Conservation (phyloP, 1,284 basidiomycete species). For the Irpex lacteus region DNA sequence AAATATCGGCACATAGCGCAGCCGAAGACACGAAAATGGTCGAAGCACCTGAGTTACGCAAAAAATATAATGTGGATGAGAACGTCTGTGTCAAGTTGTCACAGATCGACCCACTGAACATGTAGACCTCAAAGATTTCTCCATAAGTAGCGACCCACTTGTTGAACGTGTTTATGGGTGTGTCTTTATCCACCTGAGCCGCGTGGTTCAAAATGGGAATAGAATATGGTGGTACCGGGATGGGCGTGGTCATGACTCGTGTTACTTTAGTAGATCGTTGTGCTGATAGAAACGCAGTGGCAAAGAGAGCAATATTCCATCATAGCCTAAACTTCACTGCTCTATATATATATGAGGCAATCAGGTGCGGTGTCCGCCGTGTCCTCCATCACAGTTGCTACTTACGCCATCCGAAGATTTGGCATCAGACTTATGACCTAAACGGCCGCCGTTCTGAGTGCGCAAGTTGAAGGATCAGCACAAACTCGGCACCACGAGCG, state of each 20-base stretch:
- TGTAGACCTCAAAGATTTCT: not conserved
- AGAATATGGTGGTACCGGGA: not conserved
- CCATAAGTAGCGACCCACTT: not conserved
- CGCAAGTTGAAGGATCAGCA: too few relatives aligned
- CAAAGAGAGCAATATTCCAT: too few relatives aligned
- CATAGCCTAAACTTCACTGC: too few relatives aligned
- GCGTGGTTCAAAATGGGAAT: not conserved
- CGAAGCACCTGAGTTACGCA: not conserved
- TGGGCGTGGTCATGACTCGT: not conserved
- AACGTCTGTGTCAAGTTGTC: not conserved
- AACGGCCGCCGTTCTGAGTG: too few relatives aligned
- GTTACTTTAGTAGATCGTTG: too few relatives aligned
- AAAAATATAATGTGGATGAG: not conserved
- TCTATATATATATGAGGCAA: too few relatives aligned
- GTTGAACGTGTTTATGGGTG: not conserved
- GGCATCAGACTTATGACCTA: too few relatives aligned
- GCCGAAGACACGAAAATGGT: not conserved
- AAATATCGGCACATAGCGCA: slow-evolving; percentile 29
- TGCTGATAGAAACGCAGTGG: too few relatives aligned
- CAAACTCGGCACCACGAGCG: too few relatives aligned
- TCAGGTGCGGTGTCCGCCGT: too few relatives aligned
- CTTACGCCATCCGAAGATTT: too few relatives aligned
- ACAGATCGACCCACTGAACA: not conserved
- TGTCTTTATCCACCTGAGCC: not conserved
- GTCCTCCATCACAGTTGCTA: too few relatives aligned